A percentile compares a stretch with the other conserved stretches of the same genome.
phyloP scores from a whole-genome alignment of 2,329 filamentous ascomycete genomes.

The Cryphonectria naterciae region DNA sequence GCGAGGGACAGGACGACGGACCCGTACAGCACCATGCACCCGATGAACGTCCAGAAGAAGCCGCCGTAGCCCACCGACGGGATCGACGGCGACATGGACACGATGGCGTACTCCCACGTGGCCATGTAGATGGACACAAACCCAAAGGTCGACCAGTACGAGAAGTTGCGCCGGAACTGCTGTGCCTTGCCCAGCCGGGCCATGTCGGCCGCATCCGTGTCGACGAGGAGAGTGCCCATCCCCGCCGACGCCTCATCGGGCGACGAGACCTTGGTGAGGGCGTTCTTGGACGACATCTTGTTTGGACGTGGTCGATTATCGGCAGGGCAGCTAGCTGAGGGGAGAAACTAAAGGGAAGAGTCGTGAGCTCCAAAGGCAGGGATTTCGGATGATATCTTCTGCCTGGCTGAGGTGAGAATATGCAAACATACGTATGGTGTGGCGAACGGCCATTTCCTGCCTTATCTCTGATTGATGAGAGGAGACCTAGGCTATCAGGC shows the following conservation, averaged over 20 bases:
- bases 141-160: constrained; percentile 31
- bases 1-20: constrained; percentile 29
- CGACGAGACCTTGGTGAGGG: constrained; percentile 7
- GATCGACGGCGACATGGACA: constrained; percentile 30
- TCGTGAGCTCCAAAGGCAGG: not conserved
- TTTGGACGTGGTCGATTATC: not conserved
- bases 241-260: constrained; percentile 8
- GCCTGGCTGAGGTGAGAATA: not conserved
- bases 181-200: constrained; percentile 27
- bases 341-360: not conserved
- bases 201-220: constrained; percentile 26
- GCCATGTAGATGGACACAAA: constrained; percentile 36
- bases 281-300: not conserved
- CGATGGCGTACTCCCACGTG: constrained; percentile 34
- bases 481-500: not conserved
- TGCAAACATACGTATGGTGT: not conserved
- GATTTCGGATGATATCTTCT: not conserved
- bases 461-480: not conserved
- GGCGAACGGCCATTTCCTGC: not conserved
- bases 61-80: constrained; percentile 33
- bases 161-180: constrained; percentile 32
- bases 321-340: not conserved
- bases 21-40: constrained; percentile 30
- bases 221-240: not conserved
- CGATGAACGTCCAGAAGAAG: constrained; percentile 34